phyloP scores from a whole-genome alignment of 805 yeast species.

The Hanseniaspora lachancei region DNA sequence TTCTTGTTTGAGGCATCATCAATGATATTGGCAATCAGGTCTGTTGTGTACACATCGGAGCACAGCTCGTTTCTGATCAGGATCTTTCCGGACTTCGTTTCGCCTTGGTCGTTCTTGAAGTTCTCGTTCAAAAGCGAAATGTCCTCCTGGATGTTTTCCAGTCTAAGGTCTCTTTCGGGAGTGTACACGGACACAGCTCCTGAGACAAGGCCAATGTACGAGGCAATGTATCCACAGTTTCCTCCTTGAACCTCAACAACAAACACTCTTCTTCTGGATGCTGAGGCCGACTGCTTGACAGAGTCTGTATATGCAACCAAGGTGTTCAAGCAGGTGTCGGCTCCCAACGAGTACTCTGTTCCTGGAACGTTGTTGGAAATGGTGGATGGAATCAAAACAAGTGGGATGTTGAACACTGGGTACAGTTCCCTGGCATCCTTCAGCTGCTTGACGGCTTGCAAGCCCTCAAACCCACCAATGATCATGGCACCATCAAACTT shows the following conservation, averaged over 20 bases:
- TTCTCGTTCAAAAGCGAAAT: constrained; percentile 53
- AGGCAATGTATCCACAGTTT: constrained; percentile 65
- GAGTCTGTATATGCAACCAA: constrained; percentile 63
- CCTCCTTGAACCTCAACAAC: constrained; percentile 82
- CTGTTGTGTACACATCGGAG: constrained; percentile 52
- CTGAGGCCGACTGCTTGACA: constrained; percentile 67
- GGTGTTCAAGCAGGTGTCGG: constrained; percentile 63
- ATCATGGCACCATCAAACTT: constrained; percentile 77
- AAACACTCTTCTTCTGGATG: constrained; percentile 64
- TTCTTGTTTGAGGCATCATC: constrained; percentile 49
- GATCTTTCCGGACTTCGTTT: constrained; percentile 72
- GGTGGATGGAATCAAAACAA: constrained; percentile 68
- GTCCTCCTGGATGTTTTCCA: constrained; percentile 62
- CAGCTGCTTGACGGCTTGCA: constrained; percentile 66
- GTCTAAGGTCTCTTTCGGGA: constrained; percentile 70
- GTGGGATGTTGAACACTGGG: constrained; percentile 71
- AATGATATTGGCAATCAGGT: constrained; percentile 56
- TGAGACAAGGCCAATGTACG: constrained; percentile 51
- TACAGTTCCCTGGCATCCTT: constrained; percentile 62
- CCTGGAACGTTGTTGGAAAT: constrained; percentile 74
- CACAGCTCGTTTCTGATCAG: constrained; percentile 74
- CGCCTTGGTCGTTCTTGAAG: constrained; percentile 63
- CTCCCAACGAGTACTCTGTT: constrained; percentile 63
- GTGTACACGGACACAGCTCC: constrained; percentile 78
- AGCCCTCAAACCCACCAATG: constrained; percentile 98